Evolutionary conservation across 495 filamentous ascomycete genomes (phyloP).

Genomic region (Parachaetomium inaequale): DNA sequence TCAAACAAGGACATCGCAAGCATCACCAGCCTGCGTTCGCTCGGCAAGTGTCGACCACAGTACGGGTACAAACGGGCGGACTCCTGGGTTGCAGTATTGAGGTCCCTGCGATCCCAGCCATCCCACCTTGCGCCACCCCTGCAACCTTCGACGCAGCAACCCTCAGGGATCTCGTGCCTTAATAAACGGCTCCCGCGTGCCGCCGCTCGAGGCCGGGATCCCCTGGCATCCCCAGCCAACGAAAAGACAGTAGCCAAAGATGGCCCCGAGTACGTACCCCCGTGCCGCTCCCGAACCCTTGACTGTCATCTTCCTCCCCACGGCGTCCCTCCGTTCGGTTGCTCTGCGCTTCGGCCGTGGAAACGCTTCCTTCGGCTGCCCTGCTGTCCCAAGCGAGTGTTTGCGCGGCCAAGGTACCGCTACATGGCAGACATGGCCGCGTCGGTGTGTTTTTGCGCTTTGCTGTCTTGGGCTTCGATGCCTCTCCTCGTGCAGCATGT

Average conservation of each 20-base stretch:
- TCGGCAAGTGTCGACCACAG: constrained; percentile 14
- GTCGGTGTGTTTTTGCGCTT: not conserved
- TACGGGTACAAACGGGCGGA: too few relatives aligned
- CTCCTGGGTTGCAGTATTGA: constrained; percentile 26
- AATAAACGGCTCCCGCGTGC: constrained; percentile 19
- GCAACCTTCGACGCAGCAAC: constrained; percentile 22
- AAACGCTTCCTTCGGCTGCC: not conserved
- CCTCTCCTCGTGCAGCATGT: constrained; percentile 11
- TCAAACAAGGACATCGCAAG: not conserved
- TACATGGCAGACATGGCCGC: not conserved
- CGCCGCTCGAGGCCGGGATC: constrained; percentile 14
- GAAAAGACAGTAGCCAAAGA: not conserved
- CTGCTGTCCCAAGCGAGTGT: constrained; percentile 6
- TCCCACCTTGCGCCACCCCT: constrained; percentile 21
- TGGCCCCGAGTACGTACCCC: constrained; percentile 19
- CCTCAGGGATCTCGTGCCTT: constrained; percentile 20
- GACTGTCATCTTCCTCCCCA: constrained; percentile 1
- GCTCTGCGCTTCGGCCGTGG: not conserved
- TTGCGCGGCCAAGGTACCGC: not conserved
- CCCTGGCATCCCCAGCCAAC: constrained; percentile 12
- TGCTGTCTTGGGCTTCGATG: not conserved
- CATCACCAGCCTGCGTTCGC: constrained; percentile 1
- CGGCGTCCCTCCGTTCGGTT: constrained; percentile 9
- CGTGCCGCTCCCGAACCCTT: constrained; percentile 24
- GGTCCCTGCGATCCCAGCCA: constrained; percentile 21